Percentiles rank a stretch among this genome's conserved stretches.
phyloP scores from a whole-genome alignment of 169 alveolate species.

The Plasmodium cynomolgi region DNA sequence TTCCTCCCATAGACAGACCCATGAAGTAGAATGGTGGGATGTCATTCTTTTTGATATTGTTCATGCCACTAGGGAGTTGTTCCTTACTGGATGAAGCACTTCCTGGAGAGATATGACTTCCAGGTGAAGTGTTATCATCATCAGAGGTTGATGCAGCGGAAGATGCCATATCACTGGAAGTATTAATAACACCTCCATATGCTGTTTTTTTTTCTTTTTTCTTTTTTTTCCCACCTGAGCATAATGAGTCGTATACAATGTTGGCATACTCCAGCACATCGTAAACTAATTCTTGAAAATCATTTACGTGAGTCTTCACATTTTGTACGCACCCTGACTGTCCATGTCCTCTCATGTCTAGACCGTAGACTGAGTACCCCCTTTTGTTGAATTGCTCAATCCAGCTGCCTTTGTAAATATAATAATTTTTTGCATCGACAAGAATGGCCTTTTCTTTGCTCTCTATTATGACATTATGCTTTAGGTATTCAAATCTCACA shows the following conservation, averaged over 20 bases:
- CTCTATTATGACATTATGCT: not conserved
- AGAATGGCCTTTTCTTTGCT: slow-evolving; percentile 22
- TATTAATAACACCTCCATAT: not conserved
- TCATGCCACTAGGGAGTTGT: not conserved
- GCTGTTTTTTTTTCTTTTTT: not conserved
- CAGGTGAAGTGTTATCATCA: not conserved
- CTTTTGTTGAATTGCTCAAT: slow-evolving; percentile 1
- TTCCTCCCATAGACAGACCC: not conserved
- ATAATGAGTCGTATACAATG: not conserved
- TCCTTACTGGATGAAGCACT: not conserved
- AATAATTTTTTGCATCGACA: not conserved
- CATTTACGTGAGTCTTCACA: slow-evolving; percentile 7
- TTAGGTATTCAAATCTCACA: slow-evolving; percentile 46
- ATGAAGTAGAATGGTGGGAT: not conserved
- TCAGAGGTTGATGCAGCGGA: not conserved
- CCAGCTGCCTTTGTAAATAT: slow-evolving; percentile 13
- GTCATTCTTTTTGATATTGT: not conserved
- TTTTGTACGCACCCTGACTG: not conserved
- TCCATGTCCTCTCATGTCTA: slow-evolving; percentile 28
- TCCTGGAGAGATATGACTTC: not conserved
- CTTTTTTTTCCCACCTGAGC: not conserved
- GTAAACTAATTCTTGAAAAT: not conserved
- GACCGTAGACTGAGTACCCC: slow-evolving; percentile 17
- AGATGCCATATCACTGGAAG: not conserved
- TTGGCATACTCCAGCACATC: slow-evolving; percentile 11